Base-by-base conservation (phyloP, 345 rosid genomes). In the Diplotaxis tenuifolia region DNA sequence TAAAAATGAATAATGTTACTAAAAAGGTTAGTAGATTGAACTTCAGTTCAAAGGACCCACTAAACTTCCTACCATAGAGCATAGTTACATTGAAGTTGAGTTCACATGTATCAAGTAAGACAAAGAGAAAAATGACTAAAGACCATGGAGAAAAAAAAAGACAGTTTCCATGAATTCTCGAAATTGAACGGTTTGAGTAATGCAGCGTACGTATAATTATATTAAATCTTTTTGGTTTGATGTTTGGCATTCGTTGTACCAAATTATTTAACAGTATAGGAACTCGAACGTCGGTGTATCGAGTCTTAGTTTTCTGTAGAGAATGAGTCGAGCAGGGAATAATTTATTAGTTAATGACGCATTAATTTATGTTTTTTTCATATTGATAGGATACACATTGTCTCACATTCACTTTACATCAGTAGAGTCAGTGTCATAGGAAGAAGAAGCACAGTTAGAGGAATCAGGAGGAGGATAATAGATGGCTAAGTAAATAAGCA, bases 401-500 rank as follows among this genome's bases (percentile, higher is more conserved):
- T 64, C 42, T 8, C 31, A 27, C 55, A 9, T 22, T 62, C 61
- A 68, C 70, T 42, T 75, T 68, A 75, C 50, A 62, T 29, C 47
- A 36, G 29, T 38, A 64, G 61, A 21, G 19, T 5, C 9, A 71
- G 27, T 57, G 8, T 66, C 77, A 25, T 54, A 72, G 20, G 61
- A 47, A 47, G 53, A 47, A 45, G 52, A 58, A 25, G 56, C 49
- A 49, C 68, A 74, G 54, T 70, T 32, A 45, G 61, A 47, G 6
- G 36, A 36, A 27, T 19, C 9, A 27, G 14, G 36, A 60, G 76
- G 73, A 58, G 80, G 73, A 67, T 52, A 53, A 59, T 0, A 27
- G 47, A 77, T 59, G 65, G 80, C 80, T 61, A 72, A 71, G 72
- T 40, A 66, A 28, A 71, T 5, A 27, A 77, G 80, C 73, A 60